These are phyloP conservation scores for Neurospora sp. DNA, from an alignment of 2,329 filamentous ascomycete species.

Conservation along the genomic window DNA sequence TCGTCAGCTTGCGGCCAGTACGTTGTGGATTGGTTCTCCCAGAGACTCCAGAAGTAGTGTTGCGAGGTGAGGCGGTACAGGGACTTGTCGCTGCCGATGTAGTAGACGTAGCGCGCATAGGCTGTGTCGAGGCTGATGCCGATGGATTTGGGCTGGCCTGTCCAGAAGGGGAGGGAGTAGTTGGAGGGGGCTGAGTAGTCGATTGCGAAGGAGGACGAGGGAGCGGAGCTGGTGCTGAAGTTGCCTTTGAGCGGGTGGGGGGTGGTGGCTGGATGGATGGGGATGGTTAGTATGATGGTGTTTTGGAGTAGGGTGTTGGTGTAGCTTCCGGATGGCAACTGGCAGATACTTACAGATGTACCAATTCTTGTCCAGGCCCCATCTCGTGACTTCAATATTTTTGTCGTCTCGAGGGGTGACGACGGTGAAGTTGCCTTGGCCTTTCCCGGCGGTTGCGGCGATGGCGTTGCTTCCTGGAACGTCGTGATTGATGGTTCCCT, in stretches of 20 bases:
- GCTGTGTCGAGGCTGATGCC: constrained; percentile 22
- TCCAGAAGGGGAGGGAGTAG: constrained; percentile 24
- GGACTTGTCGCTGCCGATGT: constrained; percentile 26
- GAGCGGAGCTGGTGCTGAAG: constrained; percentile 18
- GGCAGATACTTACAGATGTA: constrained; percentile 21
- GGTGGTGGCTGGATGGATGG: constrained; percentile 20
- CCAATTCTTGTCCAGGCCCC: constrained; percentile 22
- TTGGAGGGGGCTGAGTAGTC: constrained; percentile 15
- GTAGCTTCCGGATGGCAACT: background rate
- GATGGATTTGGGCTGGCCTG: constrained; percentile 19
- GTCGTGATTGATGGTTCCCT: constrained; percentile 24
- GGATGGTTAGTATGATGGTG: constrained; percentile 8
- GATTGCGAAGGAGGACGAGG: constrained; percentile 13
- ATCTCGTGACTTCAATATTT: constrained; percentile 24
- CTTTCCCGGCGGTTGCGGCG: constrained; percentile 18
- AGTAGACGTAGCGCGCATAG: constrained; percentile 24
- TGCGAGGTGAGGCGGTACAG: constrained; percentile 23
- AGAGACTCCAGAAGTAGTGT: constrained; percentile 21
- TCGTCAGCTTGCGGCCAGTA: constrained; percentile 24
- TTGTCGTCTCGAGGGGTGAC: constrained; percentile 22
- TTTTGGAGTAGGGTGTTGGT: background rate
- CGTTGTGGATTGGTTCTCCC: constrained; percentile 13
- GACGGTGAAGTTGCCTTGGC: constrained; percentile 25
- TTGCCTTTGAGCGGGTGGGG: constrained; percentile 22
- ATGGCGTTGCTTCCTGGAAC: constrained; percentile 20